phyloP scores from a whole-genome alignment of 768 basidiomycete genomes.

The Boletus vermiculosoides region DNA sequence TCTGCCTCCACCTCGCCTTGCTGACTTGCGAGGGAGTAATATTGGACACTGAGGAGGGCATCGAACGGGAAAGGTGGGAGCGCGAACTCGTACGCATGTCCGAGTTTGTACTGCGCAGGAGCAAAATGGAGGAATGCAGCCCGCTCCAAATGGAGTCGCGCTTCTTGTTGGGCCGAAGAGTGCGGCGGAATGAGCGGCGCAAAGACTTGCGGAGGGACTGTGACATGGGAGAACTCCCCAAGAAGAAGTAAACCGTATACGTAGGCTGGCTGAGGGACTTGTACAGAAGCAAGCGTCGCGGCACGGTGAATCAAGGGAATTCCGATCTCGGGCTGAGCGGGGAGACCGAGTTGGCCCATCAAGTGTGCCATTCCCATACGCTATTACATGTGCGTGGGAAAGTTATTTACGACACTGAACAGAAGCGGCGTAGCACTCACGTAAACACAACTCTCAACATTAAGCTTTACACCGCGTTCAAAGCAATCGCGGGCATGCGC shows the following conservation, averaged over 20 bases:
- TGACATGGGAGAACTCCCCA: slow-evolving; percentile 72
- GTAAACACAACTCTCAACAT: slow-evolving; percentile 80
- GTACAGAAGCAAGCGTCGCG: slow-evolving; percentile 67
- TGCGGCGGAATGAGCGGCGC: slow-evolving; percentile 53
- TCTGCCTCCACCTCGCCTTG: slow-evolving; percentile 90
- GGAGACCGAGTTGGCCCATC: slow-evolving; percentile 78
- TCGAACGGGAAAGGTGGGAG: slow-evolving; percentile 83
- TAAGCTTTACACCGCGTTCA: slow-evolving; percentile 71
- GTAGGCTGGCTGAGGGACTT: slow-evolving; percentile 86
- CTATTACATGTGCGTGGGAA: slow-evolving; percentile 37
- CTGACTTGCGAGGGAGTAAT: slow-evolving; percentile 80
- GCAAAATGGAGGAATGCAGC: slow-evolving; percentile 84
- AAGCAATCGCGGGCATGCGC: slow-evolving; percentile 81
- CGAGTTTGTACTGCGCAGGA: slow-evolving; percentile 90
- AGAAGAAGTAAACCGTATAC: slow-evolving; percentile 86
- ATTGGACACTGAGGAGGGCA: slow-evolving; percentile 85
- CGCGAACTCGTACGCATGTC: slow-evolving; percentile 90
- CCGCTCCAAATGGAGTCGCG: slow-evolving; percentile 74
- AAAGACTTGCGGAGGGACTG: slow-evolving; percentile 51
- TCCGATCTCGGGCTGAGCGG: slow-evolving; percentile 51
- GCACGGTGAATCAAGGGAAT: slow-evolving; percentile 75
- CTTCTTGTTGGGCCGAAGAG: slow-evolving; percentile 52
- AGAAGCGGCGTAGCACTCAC: slow-evolving; percentile 40
- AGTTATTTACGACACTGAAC: background rate
- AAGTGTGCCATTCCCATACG: slow-evolving; percentile 92